Conservation (phyloP, 2,329 filamentous ascomycete species). For the Aspergillus jensenii region DNA sequence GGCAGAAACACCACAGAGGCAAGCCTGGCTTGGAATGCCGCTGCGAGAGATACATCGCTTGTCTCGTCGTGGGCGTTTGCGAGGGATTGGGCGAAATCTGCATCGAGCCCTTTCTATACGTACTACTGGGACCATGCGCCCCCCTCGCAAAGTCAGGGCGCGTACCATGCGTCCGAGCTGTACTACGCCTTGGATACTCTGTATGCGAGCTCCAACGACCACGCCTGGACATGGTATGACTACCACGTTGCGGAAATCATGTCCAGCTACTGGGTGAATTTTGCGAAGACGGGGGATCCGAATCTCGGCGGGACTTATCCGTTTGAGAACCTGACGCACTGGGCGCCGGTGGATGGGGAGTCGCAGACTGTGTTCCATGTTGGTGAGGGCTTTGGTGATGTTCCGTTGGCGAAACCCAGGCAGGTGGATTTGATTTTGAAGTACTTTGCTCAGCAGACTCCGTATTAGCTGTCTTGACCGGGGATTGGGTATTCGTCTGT, state of each 20-base stretch:
- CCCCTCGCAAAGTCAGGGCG: slow-evolving; percentile 35
- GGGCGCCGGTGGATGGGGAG: slow-evolving; percentile 12
- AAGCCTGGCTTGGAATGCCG: slow-evolving; percentile 25
- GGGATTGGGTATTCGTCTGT: too few relatives aligned
- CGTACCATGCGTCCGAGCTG: slow-evolving; percentile 41
- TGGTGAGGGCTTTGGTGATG: neutral
- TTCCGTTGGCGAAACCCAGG: neutral
- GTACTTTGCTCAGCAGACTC: neutral
- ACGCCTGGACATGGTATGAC: slow-evolving; percentile 12
- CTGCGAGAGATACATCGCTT: slow-evolving; percentile 24
- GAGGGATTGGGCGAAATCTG: slow-evolving; percentile 27
- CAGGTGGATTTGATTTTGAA: neutral
- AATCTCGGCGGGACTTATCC: slow-evolving; percentile 20
- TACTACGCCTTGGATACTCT: slow-evolving; percentile 40
- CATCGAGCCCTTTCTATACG: slow-evolving; percentile 31
- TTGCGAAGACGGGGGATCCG: slow-evolving; percentile 32
- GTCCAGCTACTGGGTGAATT: slow-evolving; percentile 38
- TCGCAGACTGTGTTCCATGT: neutral
- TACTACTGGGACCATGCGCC: slow-evolving; percentile 41
- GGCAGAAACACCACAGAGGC: slow-evolving; percentile 21
- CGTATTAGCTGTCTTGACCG: neutral
- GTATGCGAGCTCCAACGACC: slow-evolving; percentile 27
- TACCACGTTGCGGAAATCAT: slow-evolving; percentile 23
- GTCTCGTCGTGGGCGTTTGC: slow-evolving; percentile 31
- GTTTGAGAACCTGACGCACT: slow-evolving; percentile 12